Percentiles rank a stretch among this genome's conserved stretches.
These are phyloP conservation scores for Blepharisma stoltei DNA, from an alignment of 73 alveolate genomes.

Conservation along the genomic window DNA sequence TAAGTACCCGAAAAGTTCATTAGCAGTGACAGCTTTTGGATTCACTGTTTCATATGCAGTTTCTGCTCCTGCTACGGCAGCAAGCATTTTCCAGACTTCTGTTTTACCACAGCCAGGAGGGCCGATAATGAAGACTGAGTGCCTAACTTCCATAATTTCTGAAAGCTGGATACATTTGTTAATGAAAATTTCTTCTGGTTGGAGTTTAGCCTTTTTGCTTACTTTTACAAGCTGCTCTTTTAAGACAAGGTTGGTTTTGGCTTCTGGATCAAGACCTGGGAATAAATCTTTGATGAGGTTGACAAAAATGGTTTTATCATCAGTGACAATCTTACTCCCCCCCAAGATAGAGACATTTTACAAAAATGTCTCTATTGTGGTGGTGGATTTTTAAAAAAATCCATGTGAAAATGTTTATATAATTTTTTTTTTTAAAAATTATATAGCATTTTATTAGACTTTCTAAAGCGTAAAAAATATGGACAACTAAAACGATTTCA, in stretches of 20 bases:
- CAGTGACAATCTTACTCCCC: slow-evolving; percentile 87
- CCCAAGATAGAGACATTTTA: too few relatives aligned
- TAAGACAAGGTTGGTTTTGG: slow-evolving; percentile 70
- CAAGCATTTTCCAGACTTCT: slow-evolving; percentile 98
- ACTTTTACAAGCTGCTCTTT: slow-evolving; percentile 63
- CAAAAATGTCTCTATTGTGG: too few relatives aligned
- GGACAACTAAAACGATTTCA: too few relatives aligned
- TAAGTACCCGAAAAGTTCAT: slow-evolving; percentile 94
- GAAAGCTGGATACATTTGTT: slow-evolving; percentile 93
- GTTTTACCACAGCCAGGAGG: slow-evolving; percentile 99
- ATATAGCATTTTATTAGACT: too few relatives aligned
- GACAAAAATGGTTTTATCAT: slow-evolving; percentile 93
- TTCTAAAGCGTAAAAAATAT: too few relatives aligned
- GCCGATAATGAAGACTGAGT: slow-evolving; percentile 98
- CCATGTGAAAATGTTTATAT: background rate
- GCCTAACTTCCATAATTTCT: slow-evolving; percentile 96
- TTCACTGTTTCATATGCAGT: slow-evolving; percentile 94
- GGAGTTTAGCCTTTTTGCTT: slow-evolving; percentile 71
- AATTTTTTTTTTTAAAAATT: too few relatives aligned
- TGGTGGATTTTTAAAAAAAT: too few relatives aligned
- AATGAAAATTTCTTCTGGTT: slow-evolving; percentile 96
- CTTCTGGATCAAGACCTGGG: slow-evolving; percentile 95
- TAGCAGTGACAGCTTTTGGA: slow-evolving; percentile 99
- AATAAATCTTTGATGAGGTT: slow-evolving; percentile 97
- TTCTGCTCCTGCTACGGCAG: slow-evolving; percentile 70